Percentiles rank a stretch among this genome's conserved stretches.
Conservation (phyloP, 345 rosid species). For the Abelmoschus esculentus region DNA sequence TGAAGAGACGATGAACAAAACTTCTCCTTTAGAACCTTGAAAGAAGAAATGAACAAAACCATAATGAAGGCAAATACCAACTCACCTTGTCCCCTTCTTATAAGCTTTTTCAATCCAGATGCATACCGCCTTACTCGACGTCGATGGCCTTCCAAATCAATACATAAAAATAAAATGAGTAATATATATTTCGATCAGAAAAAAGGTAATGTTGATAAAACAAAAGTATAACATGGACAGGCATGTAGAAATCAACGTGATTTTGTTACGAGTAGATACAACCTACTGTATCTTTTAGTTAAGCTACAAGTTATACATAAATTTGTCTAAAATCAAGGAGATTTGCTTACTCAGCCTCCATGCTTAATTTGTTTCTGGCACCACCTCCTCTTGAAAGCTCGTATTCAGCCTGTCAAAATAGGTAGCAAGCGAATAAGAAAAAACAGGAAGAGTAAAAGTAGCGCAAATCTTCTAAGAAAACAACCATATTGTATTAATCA, state of each 20-base stretch:
- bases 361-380: conserved; percentile 66
- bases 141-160: conserved; percentile 78
- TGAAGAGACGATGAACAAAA: no score
- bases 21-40: no score
- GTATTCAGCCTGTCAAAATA: conserved; percentile 56
- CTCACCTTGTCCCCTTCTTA: conserved; percentile 86
- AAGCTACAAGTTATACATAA: no score
- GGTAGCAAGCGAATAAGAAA: background rate
- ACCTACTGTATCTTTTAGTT: background rate
- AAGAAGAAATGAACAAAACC: no score
- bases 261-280: background rate
- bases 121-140: conserved; percentile 89
- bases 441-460: background rate
- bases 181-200: background rate
- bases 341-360: conserved; percentile 64
- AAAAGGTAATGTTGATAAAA: background rate
- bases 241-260: no score
- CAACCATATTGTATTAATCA: background rate
- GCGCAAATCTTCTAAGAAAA: background rate
- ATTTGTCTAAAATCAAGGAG: background rate
- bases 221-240: background rate
- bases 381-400: conserved; percentile 61
- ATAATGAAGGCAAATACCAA: background rate
- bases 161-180: conserved; percentile 32
- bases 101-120: conserved; percentile 61